phyloP scores from a whole-genome alignment of 257 asterid species.

The Solanum phureja region DNA sequence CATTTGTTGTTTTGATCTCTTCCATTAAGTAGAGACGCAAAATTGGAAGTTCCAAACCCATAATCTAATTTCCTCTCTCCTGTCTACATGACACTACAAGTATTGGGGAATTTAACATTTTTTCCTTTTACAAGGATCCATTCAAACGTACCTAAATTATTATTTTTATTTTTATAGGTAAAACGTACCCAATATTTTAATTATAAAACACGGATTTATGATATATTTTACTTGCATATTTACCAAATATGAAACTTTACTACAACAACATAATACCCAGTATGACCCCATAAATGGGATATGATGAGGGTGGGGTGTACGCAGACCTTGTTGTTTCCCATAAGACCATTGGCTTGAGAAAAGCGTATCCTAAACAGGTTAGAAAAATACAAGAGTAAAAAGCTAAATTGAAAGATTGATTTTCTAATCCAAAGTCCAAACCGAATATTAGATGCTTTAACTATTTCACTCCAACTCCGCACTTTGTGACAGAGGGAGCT shows the following conservation, averaged over 20 bases:
- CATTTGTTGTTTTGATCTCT: neutral
- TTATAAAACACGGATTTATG: neutral
- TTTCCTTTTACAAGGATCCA: neutral
- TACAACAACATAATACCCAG: neutral
- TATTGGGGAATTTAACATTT: neutral
- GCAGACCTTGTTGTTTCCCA: neutral
- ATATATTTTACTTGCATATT: neutral
- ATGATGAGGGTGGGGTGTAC: neutral
- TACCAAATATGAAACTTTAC: neutral
- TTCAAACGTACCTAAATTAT: neutral
- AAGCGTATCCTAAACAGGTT: neutral
- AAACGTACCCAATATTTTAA: neutral
- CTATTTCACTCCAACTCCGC: neutral
- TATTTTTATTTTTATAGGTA: neutral
- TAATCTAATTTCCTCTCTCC: neutral
- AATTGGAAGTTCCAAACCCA: neutral
- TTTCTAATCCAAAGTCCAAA: neutral
- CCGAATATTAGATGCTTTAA: neutral
- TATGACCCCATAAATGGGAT: neutral
- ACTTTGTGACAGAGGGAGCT: neutral
- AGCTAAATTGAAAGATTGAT: neutral
- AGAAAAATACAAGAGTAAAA: neutral
- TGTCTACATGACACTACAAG: neutral
- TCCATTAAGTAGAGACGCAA: neutral
- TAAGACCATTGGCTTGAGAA: neutral